A percentile compares a stretch with the other conserved stretches of the same genome.
Evolutionary conservation across 2,329 filamentous ascomycete genomes (phyloP).

Genomic region (Ophiobolus disseminans): DNA sequence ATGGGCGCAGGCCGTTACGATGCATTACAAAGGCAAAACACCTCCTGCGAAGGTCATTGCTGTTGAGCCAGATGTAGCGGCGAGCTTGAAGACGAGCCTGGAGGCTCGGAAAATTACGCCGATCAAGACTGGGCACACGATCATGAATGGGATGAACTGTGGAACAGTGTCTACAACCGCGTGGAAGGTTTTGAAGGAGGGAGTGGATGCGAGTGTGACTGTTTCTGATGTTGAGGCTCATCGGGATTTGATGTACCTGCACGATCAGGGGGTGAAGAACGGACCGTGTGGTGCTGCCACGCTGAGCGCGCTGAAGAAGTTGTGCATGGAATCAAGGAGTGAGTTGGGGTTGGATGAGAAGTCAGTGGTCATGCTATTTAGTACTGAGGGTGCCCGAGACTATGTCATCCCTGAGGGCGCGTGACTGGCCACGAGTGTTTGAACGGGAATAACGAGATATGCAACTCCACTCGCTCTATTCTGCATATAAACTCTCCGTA

Average conservation of each 20-base stretch:
- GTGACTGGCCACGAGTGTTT: too few species aligned
- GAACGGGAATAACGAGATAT: too few species aligned
- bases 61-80: slow-evolving; percentile 73
- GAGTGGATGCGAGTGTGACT: slow-evolving; percentile 66
- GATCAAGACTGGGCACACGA: slow-evolving; percentile 66
- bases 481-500: too few species aligned
- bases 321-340: slow-evolving; percentile 49
- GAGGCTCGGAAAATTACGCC: slow-evolving; percentile 56
- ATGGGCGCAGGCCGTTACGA: slow-evolving; percentile 72
- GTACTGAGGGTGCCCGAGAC: slow-evolving; percentile 65
- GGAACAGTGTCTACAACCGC: slow-evolving; percentile 71
- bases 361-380: slow-evolving; percentile 70
- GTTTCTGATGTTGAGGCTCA: slow-evolving; percentile 71
- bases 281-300: slow-evolving; percentile 70
- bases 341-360: slow-evolving; percentile 51
- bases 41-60: slow-evolving; percentile 60
- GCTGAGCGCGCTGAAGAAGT: slow-evolving; percentile 63
- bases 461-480: too few species aligned
- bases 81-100: slow-evolving; percentile 63
- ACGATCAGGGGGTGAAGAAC: slow-evolving; percentile 54
- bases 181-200: slow-evolving; percentile 65
- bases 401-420: slow-evolving; percentile 19
- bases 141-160: slow-evolving; percentile 78
- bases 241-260: slow-evolving; percentile 62
- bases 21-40: slow-evolving; percentile 64